phyloP scores from a whole-genome alignment of 2,329 filamentous ascomycete genomes.

The Xylariaceae sp. region DNA sequence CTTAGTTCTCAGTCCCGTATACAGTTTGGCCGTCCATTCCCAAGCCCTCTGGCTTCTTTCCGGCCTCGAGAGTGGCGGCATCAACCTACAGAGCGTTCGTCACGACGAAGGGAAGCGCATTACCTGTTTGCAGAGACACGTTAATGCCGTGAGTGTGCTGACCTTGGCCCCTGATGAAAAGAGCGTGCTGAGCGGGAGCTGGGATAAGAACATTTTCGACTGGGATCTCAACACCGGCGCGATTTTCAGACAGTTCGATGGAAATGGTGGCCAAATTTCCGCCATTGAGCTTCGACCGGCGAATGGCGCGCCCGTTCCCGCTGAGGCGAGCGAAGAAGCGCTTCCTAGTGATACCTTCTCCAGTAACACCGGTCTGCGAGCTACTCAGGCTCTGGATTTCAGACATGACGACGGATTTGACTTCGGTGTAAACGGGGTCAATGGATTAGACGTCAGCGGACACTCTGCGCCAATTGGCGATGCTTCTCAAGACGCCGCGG shows the following conservation, averaged over 20 bases:
- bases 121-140: conserved; percentile 73
- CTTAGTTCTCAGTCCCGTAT: conserved; percentile 76
- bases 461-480: conserved; percentile 31
- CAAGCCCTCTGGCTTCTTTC: conserved; percentile 88
- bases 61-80: conserved; percentile 82
- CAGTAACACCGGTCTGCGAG: conserved; percentile 65
- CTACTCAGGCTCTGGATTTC: conserved; percentile 46
- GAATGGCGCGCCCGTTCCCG: conserved; percentile 69
- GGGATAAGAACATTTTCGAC: conserved; percentile 91
- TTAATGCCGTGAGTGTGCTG: conserved; percentile 85
- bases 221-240: conserved; percentile 92
- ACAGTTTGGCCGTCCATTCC: conserved; percentile 87
- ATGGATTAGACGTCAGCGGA: conserved; percentile 35
- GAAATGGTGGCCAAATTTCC: conserved; percentile 78
- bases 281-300: conserved; percentile 80
- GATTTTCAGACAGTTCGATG: conserved; percentile 69
- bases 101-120: conserved; percentile 95
- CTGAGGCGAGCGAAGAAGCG: conserved; percentile 59
- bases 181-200: conserved; percentile 85
- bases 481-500: conserved; percentile 44
- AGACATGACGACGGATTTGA: conserved; percentile 37
- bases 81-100: conserved; percentile 88
- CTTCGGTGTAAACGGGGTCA: conserved; percentile 31
- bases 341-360: conserved; percentile 64
- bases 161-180: conserved; percentile 78